Conservation (phyloP, 768 basidiomycete genomes). For the Russula vinacea region DNA sequence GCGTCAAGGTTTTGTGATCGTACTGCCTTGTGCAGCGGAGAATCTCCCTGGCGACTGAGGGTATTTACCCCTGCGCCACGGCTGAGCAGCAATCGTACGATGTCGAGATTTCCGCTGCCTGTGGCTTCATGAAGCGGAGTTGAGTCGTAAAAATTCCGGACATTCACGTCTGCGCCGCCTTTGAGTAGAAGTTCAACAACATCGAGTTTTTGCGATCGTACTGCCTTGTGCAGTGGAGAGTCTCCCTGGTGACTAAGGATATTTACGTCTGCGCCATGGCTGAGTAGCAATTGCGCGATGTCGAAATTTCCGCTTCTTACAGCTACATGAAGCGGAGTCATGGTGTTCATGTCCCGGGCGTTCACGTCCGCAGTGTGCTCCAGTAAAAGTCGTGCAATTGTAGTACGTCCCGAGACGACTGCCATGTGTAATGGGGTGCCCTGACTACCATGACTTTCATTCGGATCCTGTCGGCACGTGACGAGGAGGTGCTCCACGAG, state of each 20-base stretch:
- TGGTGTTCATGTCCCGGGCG: neutral
- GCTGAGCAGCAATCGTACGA: neutral
- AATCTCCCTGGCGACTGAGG: no score
- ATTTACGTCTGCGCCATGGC: no score
- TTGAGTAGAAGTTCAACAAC: no score
- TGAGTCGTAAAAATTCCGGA: no score
- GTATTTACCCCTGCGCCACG: no score
- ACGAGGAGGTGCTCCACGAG: neutral
- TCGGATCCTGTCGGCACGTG: neutral
- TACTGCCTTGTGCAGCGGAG: no score
- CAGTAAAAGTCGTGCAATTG: neutral
- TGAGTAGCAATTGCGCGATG: neutral
- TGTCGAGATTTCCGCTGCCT: neutral
- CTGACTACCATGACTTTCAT: neutral
- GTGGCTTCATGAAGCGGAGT: neutral
- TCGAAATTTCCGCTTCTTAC: neutral
- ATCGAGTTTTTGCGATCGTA: no score
- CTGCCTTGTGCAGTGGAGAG: no score
- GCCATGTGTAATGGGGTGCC: neutral
- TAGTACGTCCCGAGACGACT: neutral
- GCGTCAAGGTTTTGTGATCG: no score
- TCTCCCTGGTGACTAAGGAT: no score
- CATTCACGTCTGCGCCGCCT: no score
- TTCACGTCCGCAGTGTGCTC: neutral
- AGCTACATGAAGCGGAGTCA: neutral